Evolutionary conservation across 371 early-diverging fungal genomes (phyloP).

Genomic region (Lichtheimia ramosa): DNA sequence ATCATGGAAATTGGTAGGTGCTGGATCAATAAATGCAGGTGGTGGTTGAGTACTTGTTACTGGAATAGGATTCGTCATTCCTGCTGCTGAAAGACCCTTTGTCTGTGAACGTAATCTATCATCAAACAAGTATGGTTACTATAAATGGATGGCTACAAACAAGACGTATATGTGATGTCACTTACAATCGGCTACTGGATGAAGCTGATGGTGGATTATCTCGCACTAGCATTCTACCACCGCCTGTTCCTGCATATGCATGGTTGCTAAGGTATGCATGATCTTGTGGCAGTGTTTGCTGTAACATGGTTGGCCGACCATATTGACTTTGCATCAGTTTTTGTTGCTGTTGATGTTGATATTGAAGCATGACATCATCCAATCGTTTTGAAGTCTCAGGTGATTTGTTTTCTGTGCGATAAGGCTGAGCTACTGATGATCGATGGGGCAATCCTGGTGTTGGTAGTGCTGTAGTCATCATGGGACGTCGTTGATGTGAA

Average conservation of each 20-base stretch:
- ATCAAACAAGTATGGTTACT: conserved; percentile 6
- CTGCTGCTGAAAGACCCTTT: neutral
- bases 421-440: conserved; percentile 17
- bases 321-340: conserved; percentile 15
- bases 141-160: conserved; percentile 31
- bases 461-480: conserved; percentile 29
- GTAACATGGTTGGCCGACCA: conserved; percentile 10
- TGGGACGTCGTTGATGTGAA: conserved; percentile 23
- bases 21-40: neutral
- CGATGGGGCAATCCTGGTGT: conserved; percentile 24
- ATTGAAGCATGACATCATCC: conserved; percentile 54
- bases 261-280: conserved; percentile 26
- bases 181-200: conserved; percentile 30
- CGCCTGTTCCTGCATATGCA: conserved; percentile 27
- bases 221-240: conserved; percentile 38
- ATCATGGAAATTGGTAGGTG: neutral
- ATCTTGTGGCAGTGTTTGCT: conserved; percentile 21
- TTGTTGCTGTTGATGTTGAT: conserved; percentile 39
- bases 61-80: neutral
- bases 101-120: neutral
- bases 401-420: conserved; percentile 43
- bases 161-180: too few relatives aligned
- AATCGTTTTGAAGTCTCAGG: conserved; percentile 45
- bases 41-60: neutral
- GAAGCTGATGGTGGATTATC: conserved; percentile 21